Conservation (phyloP, 2,329 filamentous ascomycete genomes). For the Madurella mycetomatis region DNA sequence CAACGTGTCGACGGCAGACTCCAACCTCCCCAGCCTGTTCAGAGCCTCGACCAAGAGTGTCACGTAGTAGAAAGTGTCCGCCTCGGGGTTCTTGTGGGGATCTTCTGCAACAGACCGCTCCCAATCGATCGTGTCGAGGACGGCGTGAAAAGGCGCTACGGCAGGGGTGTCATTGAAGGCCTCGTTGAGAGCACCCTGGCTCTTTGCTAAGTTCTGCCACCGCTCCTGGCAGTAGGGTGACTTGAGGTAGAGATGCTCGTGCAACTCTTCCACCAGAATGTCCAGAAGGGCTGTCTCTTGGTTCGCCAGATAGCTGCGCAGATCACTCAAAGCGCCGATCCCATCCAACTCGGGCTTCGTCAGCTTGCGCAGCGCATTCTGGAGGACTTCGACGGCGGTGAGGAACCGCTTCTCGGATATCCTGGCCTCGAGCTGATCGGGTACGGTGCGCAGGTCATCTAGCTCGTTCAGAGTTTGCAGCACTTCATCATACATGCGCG, state of each 20-base stretch:
- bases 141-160: constrained; percentile 52
- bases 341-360: constrained; percentile 84
- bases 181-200: constrained; percentile 43
- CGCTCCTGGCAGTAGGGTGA: constrained; percentile 95
- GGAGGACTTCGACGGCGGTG: constrained; percentile 85
- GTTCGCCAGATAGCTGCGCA: constrained; percentile 83
- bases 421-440: constrained; percentile 86
- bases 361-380: constrained; percentile 78
- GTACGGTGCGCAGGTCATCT: constrained; percentile 82
- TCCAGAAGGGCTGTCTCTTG: constrained; percentile 90
- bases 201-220: constrained; percentile 79
- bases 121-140: constrained; percentile 58
- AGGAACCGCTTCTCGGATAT: constrained; percentile 97
- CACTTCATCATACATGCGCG: constrained; percentile 86
- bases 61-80: constrained; percentile 92
- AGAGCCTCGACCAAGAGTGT: constrained; percentile 81
- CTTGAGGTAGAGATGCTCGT: constrained; percentile 95
- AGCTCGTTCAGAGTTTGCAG: constrained; percentile 77
- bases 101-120: constrained; percentile 70
- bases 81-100: constrained; percentile 86
- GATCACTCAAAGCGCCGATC: constrained; percentile 81
- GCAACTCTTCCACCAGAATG: constrained; percentile 93
- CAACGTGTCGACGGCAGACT: constrained; percentile 81
- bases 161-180: constrained; percentile 44
- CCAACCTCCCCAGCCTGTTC: constrained; percentile 82